Evolutionary conservation across 2,329 filamentous ascomycete species (phyloP), one percentile per base, ranked within the genome.

Genomic region (Paraphaeosphaeria sporulosa): DNA sequence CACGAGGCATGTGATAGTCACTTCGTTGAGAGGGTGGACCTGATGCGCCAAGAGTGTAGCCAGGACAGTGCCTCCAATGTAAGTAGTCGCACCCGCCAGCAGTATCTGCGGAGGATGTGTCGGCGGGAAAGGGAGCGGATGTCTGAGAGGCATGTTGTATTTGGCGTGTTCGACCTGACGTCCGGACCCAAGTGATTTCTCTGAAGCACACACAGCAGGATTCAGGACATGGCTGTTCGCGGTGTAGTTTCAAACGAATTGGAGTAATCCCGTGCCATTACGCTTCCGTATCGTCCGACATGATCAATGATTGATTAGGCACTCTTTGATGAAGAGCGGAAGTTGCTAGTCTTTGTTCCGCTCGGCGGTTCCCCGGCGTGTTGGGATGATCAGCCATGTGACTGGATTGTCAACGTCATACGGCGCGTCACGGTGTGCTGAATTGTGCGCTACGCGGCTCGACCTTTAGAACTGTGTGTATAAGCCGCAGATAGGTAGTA

Each of bases 1-100:
- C 17, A 57, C 34, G 7, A 57, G 46, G 25, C 55, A 57, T n/a
- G 54, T 56, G 23, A 56, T 56, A 30, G 40, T 34, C 15, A 27
- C 17, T 12, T 49, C 12, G 10, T 49, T 27, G 17, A 49, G 47
- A 21, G 47, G 47, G 47, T 34, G 32, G 25, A 13, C 25, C 12
- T 27, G 47, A 17, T 49, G 47, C 15, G 15, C 27, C 5, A 49
- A 27, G 27, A 49, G 47, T n/a, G 17, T 34, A 10, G 27, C 25
- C 2, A 49, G 30, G 10, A 49, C 47, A 49, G 47, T 49, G 15
- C 47, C 47, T n/a, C 47, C 47, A n/a, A 49, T 49, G 19, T 49
- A 49, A 9, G 47, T 49, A 4, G 47, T 49, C 1, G 47, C 47
- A 21, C 47, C 47, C 17, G 47, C 27, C 2, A 49, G 47, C 2